Evolutionary conservation across 1,139 yeast species (phyloP), one percentile per base, ranked within the genome.

Genomic region (Protomyces inouyei): DNA sequence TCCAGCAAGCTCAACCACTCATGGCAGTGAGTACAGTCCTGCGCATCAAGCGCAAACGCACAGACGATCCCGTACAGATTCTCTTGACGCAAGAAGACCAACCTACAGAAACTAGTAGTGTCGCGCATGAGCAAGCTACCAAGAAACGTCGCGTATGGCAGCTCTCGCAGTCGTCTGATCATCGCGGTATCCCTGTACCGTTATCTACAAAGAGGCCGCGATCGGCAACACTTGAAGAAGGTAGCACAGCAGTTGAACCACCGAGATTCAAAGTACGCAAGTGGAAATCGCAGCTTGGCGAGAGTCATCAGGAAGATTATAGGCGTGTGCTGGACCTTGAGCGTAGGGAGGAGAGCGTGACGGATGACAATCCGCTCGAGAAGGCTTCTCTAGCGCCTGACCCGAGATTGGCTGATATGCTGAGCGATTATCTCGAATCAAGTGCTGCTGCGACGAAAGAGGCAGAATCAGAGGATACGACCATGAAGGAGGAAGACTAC

Each of bases 231-330:
- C 23, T 25, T 8, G 52, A 46, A 3, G 23, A 46, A 6, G 46
- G 18, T 9, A 9, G 6, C 12, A 9, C 6, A 16, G 18, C 18
- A 9, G 46, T 6, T 40, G 46, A 40, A 2, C 63, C 63, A 21
- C 63, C 63, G 6, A 51, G 63, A 4, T 59, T 59, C 43, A 59
- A 57, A 21, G 57, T 59, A 8, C 40, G 57, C n/a, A 59, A 59
- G 45, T 52, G 63, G 23, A 52, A 52, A 23, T 36, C 57, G 18
- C 45, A 43, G 18, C 45, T 38, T 5, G 18, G 28, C 4, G 48
- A n/a, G 12, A 18, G 43, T 14, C 25, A 3, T 8, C 45, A 25
- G 4, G 38, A 52, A 16, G 45, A 52, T 18, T 52, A 46, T 16
- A 56, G 54, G 35, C 56, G 57, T 35, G 45, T 59, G 36, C 43